phyloP scores from a whole-genome alignment of 345 rosid species.

The Populus alba region DNA sequence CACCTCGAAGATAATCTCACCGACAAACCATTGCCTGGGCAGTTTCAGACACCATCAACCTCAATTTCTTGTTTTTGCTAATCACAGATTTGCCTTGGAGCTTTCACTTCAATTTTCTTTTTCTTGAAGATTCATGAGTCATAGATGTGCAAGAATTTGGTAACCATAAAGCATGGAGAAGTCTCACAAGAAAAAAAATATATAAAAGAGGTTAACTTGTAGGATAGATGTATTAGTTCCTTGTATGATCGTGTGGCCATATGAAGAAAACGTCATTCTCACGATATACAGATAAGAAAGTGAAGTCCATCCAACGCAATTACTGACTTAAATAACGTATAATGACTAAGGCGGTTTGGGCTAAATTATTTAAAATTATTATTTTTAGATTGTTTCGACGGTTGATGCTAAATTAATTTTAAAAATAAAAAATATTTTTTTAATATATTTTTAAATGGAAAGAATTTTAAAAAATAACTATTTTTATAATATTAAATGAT shows the following conservation, averaged over 20 bases:
- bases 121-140: background rate
- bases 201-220: too few relatives aligned
- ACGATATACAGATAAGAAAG: background rate
- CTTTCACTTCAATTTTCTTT: background rate
- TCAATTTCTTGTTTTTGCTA: background rate
- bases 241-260: too few relatives aligned
- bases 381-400: too few relatives aligned
- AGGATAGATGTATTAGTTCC: too few relatives aligned
- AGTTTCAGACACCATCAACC: background rate
- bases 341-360: background rate
- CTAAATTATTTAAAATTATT: too few relatives aligned
- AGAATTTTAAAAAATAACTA: too few relatives aligned
- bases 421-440: too few relatives aligned
- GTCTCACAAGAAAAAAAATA: background rate
- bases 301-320: background rate
- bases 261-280: background rate
- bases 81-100: background rate
- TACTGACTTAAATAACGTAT: background rate
- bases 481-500: too few relatives aligned
- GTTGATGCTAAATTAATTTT: too few relatives aligned
- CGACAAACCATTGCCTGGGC: background rate
- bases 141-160: background rate
- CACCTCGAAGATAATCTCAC: background rate
- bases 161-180: background rate
- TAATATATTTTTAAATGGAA: too few relatives aligned